Evolutionary conservation across 257 asterid species (phyloP).

Genomic region (Nicotiana sylvestris): DNA sequence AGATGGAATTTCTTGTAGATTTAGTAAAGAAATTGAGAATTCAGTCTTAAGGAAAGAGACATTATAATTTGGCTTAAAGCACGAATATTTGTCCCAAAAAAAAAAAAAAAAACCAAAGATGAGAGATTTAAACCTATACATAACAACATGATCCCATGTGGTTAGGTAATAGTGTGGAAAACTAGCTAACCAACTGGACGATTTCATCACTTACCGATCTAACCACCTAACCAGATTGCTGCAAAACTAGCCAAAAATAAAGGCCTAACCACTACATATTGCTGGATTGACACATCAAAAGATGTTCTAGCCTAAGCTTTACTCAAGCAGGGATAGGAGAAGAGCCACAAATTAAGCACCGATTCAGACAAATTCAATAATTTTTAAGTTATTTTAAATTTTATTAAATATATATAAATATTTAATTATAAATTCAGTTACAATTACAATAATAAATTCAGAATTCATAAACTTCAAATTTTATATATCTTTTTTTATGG

Average conservation of each 20-base stretch:
- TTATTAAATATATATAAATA: too few species aligned
- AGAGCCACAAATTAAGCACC: too few species aligned
- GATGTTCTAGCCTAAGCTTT: background rate
- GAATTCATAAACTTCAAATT: too few species aligned
- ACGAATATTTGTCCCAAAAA: background rate
- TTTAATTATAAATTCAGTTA: too few species aligned
- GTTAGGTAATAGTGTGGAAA: background rate
- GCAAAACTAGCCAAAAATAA: background rate
- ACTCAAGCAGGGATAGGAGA: background rate
- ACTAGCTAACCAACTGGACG: background rate
- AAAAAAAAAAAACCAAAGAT: background rate
- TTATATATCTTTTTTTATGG: too few species aligned
- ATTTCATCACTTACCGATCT: background rate
- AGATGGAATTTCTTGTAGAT: too few species aligned
- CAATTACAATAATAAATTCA: too few species aligned
- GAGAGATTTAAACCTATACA: background rate
- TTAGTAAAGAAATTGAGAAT: too few species aligned
- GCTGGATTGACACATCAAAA: background rate
- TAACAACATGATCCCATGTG: background rate
- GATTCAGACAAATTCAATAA: too few species aligned
- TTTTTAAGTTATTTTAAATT: too few species aligned
- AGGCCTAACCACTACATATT: background rate
- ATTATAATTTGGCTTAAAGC: too few species aligned
- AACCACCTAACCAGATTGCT: background rate
- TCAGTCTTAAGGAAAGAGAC: too few species aligned